Conservation (phyloP, 208 protist species). For the Leishmania turanica region DNA sequence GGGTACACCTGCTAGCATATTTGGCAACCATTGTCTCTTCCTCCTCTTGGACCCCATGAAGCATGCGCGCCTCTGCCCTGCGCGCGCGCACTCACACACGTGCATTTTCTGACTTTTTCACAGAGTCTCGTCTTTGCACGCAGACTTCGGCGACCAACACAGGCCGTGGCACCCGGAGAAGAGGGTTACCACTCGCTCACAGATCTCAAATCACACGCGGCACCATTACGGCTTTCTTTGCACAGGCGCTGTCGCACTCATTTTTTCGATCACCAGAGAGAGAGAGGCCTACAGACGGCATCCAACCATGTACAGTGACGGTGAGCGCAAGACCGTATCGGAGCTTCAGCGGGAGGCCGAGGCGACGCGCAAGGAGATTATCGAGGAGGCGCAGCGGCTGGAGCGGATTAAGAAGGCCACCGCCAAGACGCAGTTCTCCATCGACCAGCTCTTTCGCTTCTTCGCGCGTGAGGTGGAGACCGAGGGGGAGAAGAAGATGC, state of each 20-base stretch:
- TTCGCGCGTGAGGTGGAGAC: conserved; percentile 73
- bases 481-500: conserved; percentile 62
- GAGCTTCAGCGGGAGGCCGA: conserved; percentile 81
- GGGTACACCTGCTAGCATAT: not conserved
- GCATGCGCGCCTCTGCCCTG: not conserved
- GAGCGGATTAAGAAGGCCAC: conserved; percentile 67
- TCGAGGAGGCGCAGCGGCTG: conserved; percentile 67
- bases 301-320: conserved; percentile 83
- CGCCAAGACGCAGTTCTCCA: conserved; percentile 67
- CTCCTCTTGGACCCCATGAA: not conserved
- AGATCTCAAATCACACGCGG: not conserved
- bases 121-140: not conserved
- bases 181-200: not conserved
- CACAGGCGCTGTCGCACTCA: not conserved
- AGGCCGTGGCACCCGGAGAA: not conserved
- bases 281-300: not conserved
- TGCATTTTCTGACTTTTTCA: not conserved
- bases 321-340: conserved; percentile 82
- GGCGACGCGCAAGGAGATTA: conserved; percentile 58
- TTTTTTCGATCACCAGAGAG: not conserved
- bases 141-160: not conserved
- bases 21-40: not conserved
- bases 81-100: not conserved
- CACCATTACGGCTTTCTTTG: not conserved
- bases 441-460: conserved; percentile 80